phyloP scores from a whole-genome alignment of 495 filamentous ascomycete genomes.

The Xylona heveae region DNA sequence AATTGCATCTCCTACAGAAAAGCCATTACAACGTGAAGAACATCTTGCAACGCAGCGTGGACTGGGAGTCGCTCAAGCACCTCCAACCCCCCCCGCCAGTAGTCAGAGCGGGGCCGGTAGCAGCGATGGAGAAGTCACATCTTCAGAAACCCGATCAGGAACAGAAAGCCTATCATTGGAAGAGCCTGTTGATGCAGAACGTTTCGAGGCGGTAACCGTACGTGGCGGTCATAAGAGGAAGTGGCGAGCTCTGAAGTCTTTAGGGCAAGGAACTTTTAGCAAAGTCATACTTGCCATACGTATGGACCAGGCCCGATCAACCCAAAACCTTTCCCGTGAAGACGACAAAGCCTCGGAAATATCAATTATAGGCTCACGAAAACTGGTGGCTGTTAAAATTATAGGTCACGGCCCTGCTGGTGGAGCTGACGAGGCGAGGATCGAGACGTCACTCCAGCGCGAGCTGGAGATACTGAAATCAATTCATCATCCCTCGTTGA shows the following conservation, averaged over 20 bases:
- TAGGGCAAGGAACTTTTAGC: slow-evolving; percentile 92
- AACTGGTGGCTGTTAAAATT: slow-evolving; percentile 83
- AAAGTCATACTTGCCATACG: slow-evolving; percentile 73
- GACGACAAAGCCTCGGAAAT: slow-evolving; percentile 9
- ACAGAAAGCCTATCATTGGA: slow-evolving; percentile 8
- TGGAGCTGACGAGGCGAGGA: slow-evolving; percentile 68
- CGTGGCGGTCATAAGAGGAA: slow-evolving; percentile 31
- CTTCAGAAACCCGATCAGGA: slow-evolving; percentile 10
- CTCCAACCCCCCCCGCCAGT: slow-evolving; percentile 55
- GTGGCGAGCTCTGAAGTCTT: slow-evolving; percentile 56
- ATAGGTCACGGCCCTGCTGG: slow-evolving; percentile 87
- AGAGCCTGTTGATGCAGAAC: slow-evolving; percentile 24
- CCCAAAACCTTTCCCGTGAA: slow-evolving; percentile 11
- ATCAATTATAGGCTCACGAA: slow-evolving; percentile 35
- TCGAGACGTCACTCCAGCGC: slow-evolving; percentile 80
- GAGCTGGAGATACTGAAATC: slow-evolving; percentile 83
- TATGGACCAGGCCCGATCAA: slow-evolving; percentile 18
- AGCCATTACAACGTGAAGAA: slow-evolving; percentile 49
- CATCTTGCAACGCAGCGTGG: slow-evolving; percentile 63
- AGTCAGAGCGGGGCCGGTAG: slow-evolving; percentile 26
- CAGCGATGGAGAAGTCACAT: slow-evolving; percentile 19
- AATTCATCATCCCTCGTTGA: slow-evolving; percentile 71
- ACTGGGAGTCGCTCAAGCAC: slow-evolving; percentile 30
- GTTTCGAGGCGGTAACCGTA: slow-evolving; percentile 38
- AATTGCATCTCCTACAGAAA: slow-evolving; percentile 17